Base-by-base conservation (phyloP, 2,329 filamentous ascomycete genomes). In the Colletotrichum navitas region DNA sequence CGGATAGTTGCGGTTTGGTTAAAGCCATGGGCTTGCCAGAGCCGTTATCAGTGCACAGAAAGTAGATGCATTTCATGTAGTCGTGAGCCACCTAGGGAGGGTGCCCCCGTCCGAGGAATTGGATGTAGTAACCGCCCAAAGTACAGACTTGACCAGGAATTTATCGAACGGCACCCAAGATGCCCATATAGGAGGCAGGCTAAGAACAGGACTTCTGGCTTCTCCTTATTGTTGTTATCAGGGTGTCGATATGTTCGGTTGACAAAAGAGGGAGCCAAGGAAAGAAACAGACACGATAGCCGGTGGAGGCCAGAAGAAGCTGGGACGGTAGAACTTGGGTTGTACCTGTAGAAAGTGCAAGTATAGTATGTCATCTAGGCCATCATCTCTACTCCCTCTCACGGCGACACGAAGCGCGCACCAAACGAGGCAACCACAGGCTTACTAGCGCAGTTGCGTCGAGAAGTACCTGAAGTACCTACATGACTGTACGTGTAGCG, bases 381-480 rank as follows among this genome's bases (percentile, higher is more conserved):
- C 51, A 47, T 36, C 34, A 14, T 6, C 60, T 26, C 18, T 21
- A 8, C 14, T 14, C 10, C 14, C 14, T 8, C n/a, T 24, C 14
- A 10, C 11, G 10, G 34, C 54, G 12, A 32, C 47, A 55, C 36
- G 49, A 63, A 49, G 49, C 61, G 36, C 29, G 32, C 49, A n/a
- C 49, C 61, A 24, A 43, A 55, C 18, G 54, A 63, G 61, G 61
- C 61, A 54, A 16, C 61, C 49, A 41, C 61, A 55, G 61, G 61
- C 61, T 63, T 24, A 54, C 61, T 63, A 55, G 61, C 36, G 36
- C 49, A 24, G 47, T 63, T 21, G 36, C 60, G 41, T 43, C 16
- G 24, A 34, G 39, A 54, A 11, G n/a, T 12, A 36, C 21, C 36
- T 10, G 34, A 32, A 16, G 21, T 18, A 36, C 4, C 21, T 45